These are phyloP conservation scores for Metschnikowia aberdeeniae DNA, from an alignment of 805 yeast genomes.

Conservation along the genomic window DNA sequence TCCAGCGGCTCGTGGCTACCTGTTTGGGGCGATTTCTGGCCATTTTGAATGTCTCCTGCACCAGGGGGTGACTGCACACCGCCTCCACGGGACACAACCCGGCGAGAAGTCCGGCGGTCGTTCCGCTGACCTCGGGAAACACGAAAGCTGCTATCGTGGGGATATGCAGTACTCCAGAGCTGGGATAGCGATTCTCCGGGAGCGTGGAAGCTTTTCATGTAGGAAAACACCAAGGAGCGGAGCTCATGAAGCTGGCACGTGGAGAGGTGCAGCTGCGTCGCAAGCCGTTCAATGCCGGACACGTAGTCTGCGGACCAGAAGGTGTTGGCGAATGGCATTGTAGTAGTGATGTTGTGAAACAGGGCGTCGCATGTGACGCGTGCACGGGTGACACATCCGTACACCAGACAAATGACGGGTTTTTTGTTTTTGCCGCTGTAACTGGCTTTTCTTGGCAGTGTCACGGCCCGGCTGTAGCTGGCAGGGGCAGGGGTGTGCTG, in stretches of 20 bases:
- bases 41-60: no score
- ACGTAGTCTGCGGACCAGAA: constrained; percentile 43
- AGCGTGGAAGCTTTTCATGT: constrained; percentile 33
- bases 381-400: neutral
- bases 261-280: constrained; percentile 29
- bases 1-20: neutral
- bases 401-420: neutral
- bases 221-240: constrained; percentile 32
- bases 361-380: neutral
- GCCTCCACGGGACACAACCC: neutral
- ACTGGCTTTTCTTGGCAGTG: no score
- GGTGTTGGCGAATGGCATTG: constrained; percentile 26
- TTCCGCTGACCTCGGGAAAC: constrained; percentile 13
- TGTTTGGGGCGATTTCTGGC: no score
- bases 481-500: no score
- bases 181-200: constrained; percentile 32
- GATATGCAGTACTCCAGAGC: constrained; percentile 23
- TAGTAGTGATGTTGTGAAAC: neutral
- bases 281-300: constrained; percentile 31
- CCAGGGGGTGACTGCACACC: neutral
- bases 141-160: constrained; percentile 22
- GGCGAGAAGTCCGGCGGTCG: neutral
- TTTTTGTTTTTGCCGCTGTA: no score
- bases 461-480: no score
- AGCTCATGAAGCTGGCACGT: constrained; percentile 39